These are phyloP conservation scores for Ceratocystiopsis minuta DNA, from an alignment of 2,329 filamentous ascomycete species.

Conservation along the genomic window DNA sequence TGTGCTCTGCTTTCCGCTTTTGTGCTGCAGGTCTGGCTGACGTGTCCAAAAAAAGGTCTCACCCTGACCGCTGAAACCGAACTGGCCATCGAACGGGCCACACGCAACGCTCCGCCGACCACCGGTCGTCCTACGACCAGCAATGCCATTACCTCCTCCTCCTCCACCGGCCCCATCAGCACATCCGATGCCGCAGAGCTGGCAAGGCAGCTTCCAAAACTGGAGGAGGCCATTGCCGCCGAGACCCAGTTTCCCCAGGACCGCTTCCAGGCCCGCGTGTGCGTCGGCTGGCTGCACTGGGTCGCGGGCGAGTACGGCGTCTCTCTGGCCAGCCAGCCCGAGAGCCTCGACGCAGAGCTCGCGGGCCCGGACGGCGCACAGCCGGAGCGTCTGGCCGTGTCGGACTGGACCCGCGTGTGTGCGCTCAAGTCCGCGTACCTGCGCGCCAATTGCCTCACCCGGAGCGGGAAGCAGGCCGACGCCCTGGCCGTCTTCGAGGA, in stretches of 20 bases:
- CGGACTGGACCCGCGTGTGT: conserved; percentile 69
- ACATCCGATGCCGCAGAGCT: conserved; percentile 15
- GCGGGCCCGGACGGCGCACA: conserved; percentile 30
- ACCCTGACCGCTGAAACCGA: conserved; percentile 53
- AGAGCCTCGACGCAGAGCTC: conserved; percentile 34
- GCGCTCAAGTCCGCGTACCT: conserved; percentile 63
- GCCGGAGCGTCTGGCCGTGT: conserved; percentile 26
- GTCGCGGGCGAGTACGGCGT: conserved; percentile 48
- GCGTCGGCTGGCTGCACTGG: conserved; percentile 74
- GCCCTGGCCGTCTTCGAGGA: conserved; percentile 50
- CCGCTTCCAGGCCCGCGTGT: conserved; percentile 63
- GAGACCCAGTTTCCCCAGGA: conserved; percentile 37
- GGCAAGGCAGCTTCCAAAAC: conserved; percentile 27
- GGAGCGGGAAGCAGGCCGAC: conserved; percentile 30
- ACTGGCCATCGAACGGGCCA: conserved; percentile 40
- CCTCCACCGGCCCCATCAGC: no score
- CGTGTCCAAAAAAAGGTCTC: conserved; percentile 32
- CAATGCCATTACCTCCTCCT: no score
- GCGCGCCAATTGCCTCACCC: conserved; percentile 45
- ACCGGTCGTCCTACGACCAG: conserved; percentile 16
- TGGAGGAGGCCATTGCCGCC: conserved; percentile 38
- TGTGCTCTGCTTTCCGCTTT: no score
- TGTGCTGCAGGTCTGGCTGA: no score
- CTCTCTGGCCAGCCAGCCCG: conserved; percentile 44
- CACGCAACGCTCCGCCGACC: conserved; percentile 22